These are phyloP conservation scores for Aspergillus homomorphus DNA, from an alignment of 495 filamentous ascomycete species.

Conservation along the genomic window DNA sequence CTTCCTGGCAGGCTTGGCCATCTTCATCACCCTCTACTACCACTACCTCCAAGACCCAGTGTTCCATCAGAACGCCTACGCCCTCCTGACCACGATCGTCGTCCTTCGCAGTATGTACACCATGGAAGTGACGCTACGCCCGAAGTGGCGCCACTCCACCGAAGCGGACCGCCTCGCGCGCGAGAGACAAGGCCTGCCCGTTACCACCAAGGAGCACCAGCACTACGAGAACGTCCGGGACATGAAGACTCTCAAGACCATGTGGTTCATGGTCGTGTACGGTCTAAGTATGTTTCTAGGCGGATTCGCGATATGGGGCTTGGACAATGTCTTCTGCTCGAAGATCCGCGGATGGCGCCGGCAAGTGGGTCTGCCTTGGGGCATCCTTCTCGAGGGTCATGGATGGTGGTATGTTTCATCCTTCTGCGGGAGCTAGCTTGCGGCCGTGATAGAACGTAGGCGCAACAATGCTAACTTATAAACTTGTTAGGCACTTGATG, in stretches of 20 bases:
- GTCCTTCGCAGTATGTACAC: conserved; percentile 81
- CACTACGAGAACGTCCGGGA: conserved; percentile 53
- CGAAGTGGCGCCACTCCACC: conserved; percentile 43
- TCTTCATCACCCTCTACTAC: conserved; percentile 90
- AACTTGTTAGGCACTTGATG: conserved; percentile 56
- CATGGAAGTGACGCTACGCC: conserved; percentile 80
- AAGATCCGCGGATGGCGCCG: conserved; percentile 68
- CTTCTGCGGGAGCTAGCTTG: background rate
- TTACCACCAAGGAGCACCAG: conserved; percentile 41
- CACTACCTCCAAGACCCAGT: conserved; percentile 88
- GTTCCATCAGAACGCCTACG: conserved; percentile 91
- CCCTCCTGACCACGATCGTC: conserved; percentile 70
- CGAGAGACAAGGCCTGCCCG: conserved; percentile 38
- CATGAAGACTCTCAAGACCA: conserved; percentile 58
- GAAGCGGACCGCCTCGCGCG: conserved; percentile 43
- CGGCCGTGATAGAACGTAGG: background rate
- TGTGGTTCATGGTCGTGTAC: conserved; percentile 73
- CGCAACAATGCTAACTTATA: conserved; percentile 9
- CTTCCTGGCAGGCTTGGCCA: conserved; percentile 58
- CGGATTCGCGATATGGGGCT: conserved; percentile 82
- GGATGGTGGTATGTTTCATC: conserved; percentile 83
- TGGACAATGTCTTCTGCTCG: conserved; percentile 81
- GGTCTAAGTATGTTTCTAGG: conserved; percentile 74
- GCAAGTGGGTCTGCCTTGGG: conserved; percentile 81
- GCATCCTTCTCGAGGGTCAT: conserved; percentile 85